Conservation (phyloP, 192 early-diverging fungal genomes). For the Coemansia umbellata region DNA sequence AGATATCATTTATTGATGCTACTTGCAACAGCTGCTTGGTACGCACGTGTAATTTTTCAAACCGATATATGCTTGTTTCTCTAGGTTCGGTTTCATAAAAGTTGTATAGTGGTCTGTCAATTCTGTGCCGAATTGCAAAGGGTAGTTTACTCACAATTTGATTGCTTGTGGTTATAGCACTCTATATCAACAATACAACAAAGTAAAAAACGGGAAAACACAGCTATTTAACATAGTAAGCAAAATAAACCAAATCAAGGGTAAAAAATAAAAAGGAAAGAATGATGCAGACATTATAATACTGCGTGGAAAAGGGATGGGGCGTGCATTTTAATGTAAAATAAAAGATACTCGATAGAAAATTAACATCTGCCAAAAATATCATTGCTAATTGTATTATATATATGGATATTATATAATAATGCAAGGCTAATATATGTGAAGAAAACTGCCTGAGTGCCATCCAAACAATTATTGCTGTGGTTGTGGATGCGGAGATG, state of each 20-base stretch:
- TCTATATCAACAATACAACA: not conserved
- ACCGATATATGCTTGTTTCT: not conserved
- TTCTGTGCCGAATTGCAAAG: slow-evolving; percentile 1
- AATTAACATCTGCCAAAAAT: not conserved
- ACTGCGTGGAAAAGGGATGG: no score
- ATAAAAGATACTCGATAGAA: not conserved
- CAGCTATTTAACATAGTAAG: not conserved
- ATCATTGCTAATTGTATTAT: not conserved
- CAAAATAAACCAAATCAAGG: no score
- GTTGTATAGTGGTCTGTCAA: slow-evolving; percentile 4
- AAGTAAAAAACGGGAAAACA: not conserved
- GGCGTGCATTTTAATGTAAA: no score
- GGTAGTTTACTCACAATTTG: no score
- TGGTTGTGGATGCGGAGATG: no score
- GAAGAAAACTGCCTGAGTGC: not conserved
- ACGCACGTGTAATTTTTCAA: not conserved
- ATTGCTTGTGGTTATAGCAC: no score
- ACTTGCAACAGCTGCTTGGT: not conserved
- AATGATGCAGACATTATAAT: no score
- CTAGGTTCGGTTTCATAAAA: not conserved
- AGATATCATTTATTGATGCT: not conserved
- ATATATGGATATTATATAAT: not conserved
- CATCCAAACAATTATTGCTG: no score
- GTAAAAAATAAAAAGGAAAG: not conserved
- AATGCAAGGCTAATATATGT: not conserved